Evolutionary conservation across 1,284 basidiomycete genomes (phyloP), one percentile per base, ranked within the genome.

Genomic region (Hemileia vastatrix): DNA sequence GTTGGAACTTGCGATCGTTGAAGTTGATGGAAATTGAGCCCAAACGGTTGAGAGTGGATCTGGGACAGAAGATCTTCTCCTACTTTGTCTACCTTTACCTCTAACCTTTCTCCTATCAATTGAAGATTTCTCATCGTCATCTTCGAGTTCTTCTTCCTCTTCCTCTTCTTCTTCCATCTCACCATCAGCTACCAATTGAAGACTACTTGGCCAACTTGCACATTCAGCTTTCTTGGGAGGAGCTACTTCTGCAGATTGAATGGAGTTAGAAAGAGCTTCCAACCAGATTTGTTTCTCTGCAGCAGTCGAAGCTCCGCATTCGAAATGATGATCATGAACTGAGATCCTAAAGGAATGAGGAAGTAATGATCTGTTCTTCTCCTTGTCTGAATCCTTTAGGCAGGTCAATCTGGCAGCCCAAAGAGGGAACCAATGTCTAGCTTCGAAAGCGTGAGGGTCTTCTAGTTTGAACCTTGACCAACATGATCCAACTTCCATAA

Each of bases 231-330:
- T 40, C 36, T 40, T 40, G 8, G 36, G 36, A 40, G 36, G 36
- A 40, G 36, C 36, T 15, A 40, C 36, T 15, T 40, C 36, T 9
- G 36, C 36, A 27, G 27, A 27, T 27, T 27, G 27, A 27, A 27
- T 27, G 27, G 27, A 27, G 27, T n/a, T n/a, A n/a, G n/a, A n/a
- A n/a, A n/a, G n/a, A n/a, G 83, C 83, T 32, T 78, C 77, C 54
- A 91, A 77, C 92, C 92, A 95, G 19, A 88, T 79, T 24, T 84
- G 81, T 77, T 90, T 92, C 77, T 95, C 91, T 13, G 74, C 71
- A 1, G 75, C 82, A 72, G 90, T 92, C 15, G 88, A 82, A 0
- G 88, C 86, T 6, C 87, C 87, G 21, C 94, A 78, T 72, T 93
- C 90, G 69, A 92, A 87, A 66, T 84, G 81, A 70, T 90, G 85